Evolutionary conservation across 371 early-diverging fungal species (phyloP), one percentile per base, ranked within the genome.

Genomic region (Mucor irregularis): DNA sequence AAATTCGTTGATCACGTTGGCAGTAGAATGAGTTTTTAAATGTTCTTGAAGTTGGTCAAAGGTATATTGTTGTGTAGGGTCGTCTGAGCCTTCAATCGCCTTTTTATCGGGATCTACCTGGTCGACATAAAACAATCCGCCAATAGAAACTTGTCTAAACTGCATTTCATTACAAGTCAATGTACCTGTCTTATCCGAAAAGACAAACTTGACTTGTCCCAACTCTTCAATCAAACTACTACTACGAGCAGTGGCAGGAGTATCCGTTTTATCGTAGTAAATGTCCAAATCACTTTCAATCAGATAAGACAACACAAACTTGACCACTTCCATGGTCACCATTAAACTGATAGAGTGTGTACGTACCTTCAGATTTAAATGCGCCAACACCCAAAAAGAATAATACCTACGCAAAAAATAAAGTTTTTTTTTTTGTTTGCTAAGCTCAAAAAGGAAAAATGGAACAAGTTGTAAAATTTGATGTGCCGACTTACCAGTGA

Each of bases 151-250:
- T 52, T 83, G 81, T 16, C 80, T 74, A 49, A 89, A 78, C 50
- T 81, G 79, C 89, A 89, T 89, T 31, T 84, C 81, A 53, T 89
- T 89, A 45, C 86, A 78, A 0, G 89, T 89, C 44, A 89, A 59
- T 2, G 89, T 89, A 1, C 89, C 89, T 0, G 89, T 99, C 78
- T 99, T 99, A 74, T 99, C 99, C 34, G 94, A 90, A 51, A 99
- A 91, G 39, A 99, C 86, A 69, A 93, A 95, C 46, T 93, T 91
- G 56, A 98, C 90, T 67, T 90, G 88, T 7, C 95, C 97, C 11
- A 95, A 74, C 57, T 96, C 95, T 68, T 96, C 96, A 55, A 89
- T 84, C 25, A 93, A 69, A 26, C 85, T 86, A 13, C 87, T 85
- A 28, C 91, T 92, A 26, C 90, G 80, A 1, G 89, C 89, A 52